These are phyloP conservation scores for Cytospora piceicola DNA, from an alignment of 2,329 filamentous ascomycete genomes.

Conservation along the genomic window DNA sequence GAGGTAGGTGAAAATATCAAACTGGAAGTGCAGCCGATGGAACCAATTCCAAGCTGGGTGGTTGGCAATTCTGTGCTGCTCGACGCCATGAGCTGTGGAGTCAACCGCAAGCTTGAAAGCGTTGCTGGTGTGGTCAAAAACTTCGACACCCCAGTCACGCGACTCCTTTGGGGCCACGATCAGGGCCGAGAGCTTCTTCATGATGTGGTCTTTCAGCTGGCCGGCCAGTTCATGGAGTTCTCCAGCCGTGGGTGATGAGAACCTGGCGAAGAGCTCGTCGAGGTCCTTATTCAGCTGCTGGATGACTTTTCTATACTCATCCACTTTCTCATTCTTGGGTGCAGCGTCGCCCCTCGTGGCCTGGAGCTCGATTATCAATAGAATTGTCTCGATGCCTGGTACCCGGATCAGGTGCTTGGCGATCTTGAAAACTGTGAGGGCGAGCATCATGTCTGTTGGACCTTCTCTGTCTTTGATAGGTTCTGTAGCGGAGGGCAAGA, in stretches of 20 bases:
- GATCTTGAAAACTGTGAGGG: conserved; percentile 55
- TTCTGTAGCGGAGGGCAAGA: conserved; percentile 57
- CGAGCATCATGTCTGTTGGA: conserved; percentile 65
- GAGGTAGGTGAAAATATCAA: conserved; percentile 60
- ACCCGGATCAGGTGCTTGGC: conserved; percentile 54
- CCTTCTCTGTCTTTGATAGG: conserved; percentile 57
- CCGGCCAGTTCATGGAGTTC: conserved; percentile 56
- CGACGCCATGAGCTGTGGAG: conserved; percentile 52
- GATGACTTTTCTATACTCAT: conserved; percentile 49
- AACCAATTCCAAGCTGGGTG: conserved; percentile 60
- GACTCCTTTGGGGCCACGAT: conserved; percentile 51
- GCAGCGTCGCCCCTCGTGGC: conserved; percentile 34
- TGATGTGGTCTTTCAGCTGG: conserved; percentile 51
- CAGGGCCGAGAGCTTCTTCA: conserved; percentile 54
- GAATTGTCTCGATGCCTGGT: conserved; percentile 53
- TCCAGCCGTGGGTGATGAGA: conserved; percentile 56
- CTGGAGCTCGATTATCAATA: conserved; percentile 50
- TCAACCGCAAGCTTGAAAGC: conserved; percentile 59
- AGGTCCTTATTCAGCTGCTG: conserved; percentile 49
- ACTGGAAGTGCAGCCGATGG: conserved; percentile 57
- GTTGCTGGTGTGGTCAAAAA: conserved; percentile 54
- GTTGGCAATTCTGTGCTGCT: conserved; percentile 48
- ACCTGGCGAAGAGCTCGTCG: conserved; percentile 51
- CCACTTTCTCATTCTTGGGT: conserved; percentile 41
- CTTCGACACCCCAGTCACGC: conserved; percentile 54